Base-by-base conservation (phyloP, 345 rosid genomes). In the Kernera saxatilis region DNA sequence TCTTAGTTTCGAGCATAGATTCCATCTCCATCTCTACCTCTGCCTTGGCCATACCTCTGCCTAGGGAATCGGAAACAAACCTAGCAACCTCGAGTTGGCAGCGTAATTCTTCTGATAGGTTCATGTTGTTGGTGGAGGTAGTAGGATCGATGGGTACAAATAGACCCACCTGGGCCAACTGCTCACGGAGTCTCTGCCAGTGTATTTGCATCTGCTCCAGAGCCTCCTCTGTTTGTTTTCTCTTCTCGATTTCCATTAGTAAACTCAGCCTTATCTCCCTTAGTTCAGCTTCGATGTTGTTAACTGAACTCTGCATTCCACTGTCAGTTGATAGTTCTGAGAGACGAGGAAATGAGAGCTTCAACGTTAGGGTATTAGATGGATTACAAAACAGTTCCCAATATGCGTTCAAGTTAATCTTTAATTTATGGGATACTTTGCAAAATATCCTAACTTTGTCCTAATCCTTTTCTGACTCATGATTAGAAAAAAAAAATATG, bases 1-100 rank as follows among this genome's bases (percentile, higher is more conserved):
- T 87, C 83, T 91, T 91, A 23, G 84, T 76, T 58, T 84, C 87
- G 48, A 86, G 75, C 76, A 77, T 82, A 55, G 87, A 72, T 74
- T 87, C 96, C 93, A 87, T 86, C 80, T 84, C 88, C 70, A 69
- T 77, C 82, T 87, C 87, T 33, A 37, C 78, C 83, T 89, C 97
- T 6, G 97, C 93, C 77, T 77, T 89, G 7, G 84, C 87, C 71
- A 87, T 75, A 70, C 93, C 97, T 79, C 92, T 84, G 12, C 89
- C 97, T 45, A 89, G 66, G 44, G 90, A 78, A 63, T 86, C 87
- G 19, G 97, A 86, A 29, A 89, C 97, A 80, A 87, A 83, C 53
- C 97, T 84, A 14, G 86, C 85, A 62, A 89, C 69, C 75, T 84
- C 78, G 40, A 91, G 78, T 79, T 89, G 92, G 66, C 68, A 83